Percentiles rank a stretch among this genome's conserved stretches.
Evolutionary conservation across 2,329 filamentous ascomycete species (phyloP).

Genomic region (Huntiella moniliformis): DNA sequence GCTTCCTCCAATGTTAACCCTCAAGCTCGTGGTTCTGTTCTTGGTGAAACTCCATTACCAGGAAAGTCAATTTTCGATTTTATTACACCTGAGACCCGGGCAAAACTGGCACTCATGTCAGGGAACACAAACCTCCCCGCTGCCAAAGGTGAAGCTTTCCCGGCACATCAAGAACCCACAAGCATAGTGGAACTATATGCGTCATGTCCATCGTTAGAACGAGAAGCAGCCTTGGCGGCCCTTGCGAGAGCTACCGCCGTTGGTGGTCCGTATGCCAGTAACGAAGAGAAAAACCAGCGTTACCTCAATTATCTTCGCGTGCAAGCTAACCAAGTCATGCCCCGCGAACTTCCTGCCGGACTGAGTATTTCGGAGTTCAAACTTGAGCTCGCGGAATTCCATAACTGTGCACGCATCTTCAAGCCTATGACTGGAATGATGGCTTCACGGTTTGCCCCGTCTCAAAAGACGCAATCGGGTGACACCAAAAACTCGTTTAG

Average conservation of each 20-base stretch:
- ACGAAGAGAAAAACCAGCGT: slow-evolving; percentile 58
- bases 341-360: slow-evolving; percentile 17
- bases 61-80: slow-evolving; percentile 95
- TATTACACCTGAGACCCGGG: slow-evolving; percentile 57
- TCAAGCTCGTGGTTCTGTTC: slow-evolving; percentile 13
- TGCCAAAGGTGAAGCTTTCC: slow-evolving; percentile 46
- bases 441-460: slow-evolving; percentile 79
- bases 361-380: slow-evolving; percentile 46
- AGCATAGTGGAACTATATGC: slow-evolving; percentile 40
- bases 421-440: slow-evolving; percentile 82
- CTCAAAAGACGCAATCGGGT: slow-evolving; percentile 17
- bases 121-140: slow-evolving; percentile 61
- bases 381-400: slow-evolving; percentile 62
- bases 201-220: slow-evolving; percentile 39
- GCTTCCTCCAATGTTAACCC: background rate
- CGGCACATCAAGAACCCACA: slow-evolving; percentile 41
- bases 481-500: slow-evolving; percentile 10
- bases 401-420: slow-evolving; percentile 50
- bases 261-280: slow-evolving; percentile 66
- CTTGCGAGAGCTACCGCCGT: slow-evolving; percentile 45
- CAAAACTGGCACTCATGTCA: slow-evolving; percentile 55
- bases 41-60: slow-evolving; percentile 61
- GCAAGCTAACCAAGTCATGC: slow-evolving; percentile 17
- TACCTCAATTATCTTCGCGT: slow-evolving; percentile 65
- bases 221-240: slow-evolving; percentile 47